Base-by-base conservation (phyloP, 495 filamentous ascomycete species). In the Podospora anserina region DNA sequence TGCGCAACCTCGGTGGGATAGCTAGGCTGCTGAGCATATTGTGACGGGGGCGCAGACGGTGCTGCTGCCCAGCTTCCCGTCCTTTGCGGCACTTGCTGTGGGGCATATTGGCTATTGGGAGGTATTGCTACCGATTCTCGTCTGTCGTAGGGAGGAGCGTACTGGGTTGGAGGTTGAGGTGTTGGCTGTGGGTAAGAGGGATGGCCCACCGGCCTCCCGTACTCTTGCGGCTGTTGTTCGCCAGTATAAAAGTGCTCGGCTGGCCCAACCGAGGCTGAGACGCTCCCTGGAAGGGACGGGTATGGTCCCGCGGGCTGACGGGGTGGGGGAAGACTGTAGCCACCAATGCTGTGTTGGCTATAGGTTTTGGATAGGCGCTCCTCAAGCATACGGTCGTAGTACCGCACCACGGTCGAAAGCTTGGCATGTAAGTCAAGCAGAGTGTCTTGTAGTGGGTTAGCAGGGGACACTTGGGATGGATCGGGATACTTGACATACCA, bases 331-430 rank as follows among this genome's bases (percentile, higher is more conserved):
- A 84, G 77, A 68, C 76, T 79, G 69, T 87, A 87, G 23, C 85
- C 82, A 6, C 84, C 81, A 44, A 88, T 81, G 56, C 79, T 88
- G 70, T 93, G 91, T 72, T 96, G 92, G 69, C 88, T 90, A 78
- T 98, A 98, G 2, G 95, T 93, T 74, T 89, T 95, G 2, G 93
- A 95, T 9, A 99, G 83, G 16, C 95, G 89, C 64, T 98, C 96
- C 78, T 99, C 95, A 2, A 99, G 82, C 96, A 99, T 98, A 20
- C 92, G 88, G 76, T 99, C 96, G 75, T 99, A 99, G 73, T 98
- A 99, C n/a, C 95, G 88, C 23, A 99, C 96, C 59, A 98, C 96
- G 1, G 95, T 97, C 2, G 94, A 93, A 9, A 99, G 83, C 79
- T 99, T 99, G 39, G 92, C 88, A 78, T 99, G 96, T 4, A 99